A percentile compares a stretch with the other conserved stretches of the same genome.
phyloP scores from a whole-genome alignment of 148 eudicot genomes.

The Cornus kousa region DNA sequence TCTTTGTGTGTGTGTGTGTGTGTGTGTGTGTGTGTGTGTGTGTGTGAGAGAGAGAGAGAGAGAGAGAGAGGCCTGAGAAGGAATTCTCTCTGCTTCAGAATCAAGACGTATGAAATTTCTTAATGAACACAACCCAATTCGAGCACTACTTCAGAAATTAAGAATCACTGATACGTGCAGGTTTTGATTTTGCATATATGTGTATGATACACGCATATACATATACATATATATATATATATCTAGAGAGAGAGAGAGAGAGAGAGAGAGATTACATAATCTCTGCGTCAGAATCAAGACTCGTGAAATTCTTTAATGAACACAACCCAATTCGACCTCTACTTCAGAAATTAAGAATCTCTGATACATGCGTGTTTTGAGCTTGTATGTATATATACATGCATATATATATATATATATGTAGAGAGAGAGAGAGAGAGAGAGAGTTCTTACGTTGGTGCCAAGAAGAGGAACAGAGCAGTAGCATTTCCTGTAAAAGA shows the following conservation, averaged over 20 bases:
- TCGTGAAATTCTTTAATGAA: no score
- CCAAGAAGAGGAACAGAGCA: constrained; percentile 36
- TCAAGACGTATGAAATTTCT: no score
- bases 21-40: neutral
- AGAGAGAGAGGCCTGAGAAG: neutral
- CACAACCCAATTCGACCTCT: no score
- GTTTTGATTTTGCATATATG: neutral
- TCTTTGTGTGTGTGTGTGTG: no score
- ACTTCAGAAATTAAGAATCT: no score
- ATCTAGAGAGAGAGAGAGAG: neutral
- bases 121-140: neutral
- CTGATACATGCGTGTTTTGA: no score
- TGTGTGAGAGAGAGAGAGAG: neutral
- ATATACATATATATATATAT: no score
- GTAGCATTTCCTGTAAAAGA: constrained; percentile 22
- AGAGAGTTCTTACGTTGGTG: neutral
- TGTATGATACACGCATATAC: neutral
- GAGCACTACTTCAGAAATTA: neutral
- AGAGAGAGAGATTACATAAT: no score
- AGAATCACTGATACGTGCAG: neutral
- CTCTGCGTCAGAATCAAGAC: no score
- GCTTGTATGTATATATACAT: no score
- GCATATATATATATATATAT: no score
- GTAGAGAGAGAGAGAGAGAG: neutral
- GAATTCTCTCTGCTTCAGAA: no score